These are phyloP conservation scores for Letharia columbiana DNA, from an alignment of 495 filamentous ascomycete genomes.

Conservation along the genomic window DNA sequence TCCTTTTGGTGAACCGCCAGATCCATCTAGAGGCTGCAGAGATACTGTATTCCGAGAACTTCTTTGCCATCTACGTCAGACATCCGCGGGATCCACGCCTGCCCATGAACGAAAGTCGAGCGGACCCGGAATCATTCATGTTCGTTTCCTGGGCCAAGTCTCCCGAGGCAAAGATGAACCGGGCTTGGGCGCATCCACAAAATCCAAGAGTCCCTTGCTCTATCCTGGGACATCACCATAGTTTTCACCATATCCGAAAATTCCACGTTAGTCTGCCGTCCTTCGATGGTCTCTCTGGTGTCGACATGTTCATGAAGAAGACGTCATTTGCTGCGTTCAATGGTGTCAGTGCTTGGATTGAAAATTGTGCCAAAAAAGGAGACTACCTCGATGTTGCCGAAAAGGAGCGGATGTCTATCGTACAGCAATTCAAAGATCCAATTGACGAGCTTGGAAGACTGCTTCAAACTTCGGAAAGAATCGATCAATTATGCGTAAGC, in stretches of 20 bases:
- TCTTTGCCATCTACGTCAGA: constrained; percentile 16
- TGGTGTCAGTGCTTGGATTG: constrained; percentile 16
- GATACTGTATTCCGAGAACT: constrained; percentile 12
- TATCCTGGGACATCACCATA: constrained; percentile 12
- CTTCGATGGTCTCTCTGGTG: constrained; percentile 11
- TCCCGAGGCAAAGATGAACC: background rate
- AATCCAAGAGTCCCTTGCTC: constrained; percentile 12
- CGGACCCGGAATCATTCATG: constrained; percentile 19
- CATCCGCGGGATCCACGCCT: constrained; percentile 17
- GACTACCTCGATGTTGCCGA: constrained; percentile 9
- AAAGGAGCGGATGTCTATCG: constrained; percentile 15
- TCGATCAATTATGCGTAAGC: constrained; percentile 12
- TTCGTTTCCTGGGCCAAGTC: constrained; percentile 15
- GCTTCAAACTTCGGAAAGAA: constrained; percentile 9
- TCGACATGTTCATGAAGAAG: constrained; percentile 16
- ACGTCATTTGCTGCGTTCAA: constrained; percentile 17
- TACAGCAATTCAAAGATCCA: constrained; percentile 12
- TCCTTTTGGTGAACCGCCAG: constrained; percentile 17
- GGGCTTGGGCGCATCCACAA: constrained; percentile 14
- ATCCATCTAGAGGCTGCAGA: constrained; percentile 15
- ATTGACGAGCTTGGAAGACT: constrained; percentile 19
- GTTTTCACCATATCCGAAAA: constrained; percentile 14
- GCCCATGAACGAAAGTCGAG: constrained; percentile 17
- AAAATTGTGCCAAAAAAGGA: constrained; percentile 5
- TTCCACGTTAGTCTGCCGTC: constrained; percentile 17